A percentile compares a stretch with the other conserved stretches of the same genome.
phyloP scores from a whole-genome alignment of 2,329 filamentous ascomycete species.

The Epichloe sylvatica region DNA sequence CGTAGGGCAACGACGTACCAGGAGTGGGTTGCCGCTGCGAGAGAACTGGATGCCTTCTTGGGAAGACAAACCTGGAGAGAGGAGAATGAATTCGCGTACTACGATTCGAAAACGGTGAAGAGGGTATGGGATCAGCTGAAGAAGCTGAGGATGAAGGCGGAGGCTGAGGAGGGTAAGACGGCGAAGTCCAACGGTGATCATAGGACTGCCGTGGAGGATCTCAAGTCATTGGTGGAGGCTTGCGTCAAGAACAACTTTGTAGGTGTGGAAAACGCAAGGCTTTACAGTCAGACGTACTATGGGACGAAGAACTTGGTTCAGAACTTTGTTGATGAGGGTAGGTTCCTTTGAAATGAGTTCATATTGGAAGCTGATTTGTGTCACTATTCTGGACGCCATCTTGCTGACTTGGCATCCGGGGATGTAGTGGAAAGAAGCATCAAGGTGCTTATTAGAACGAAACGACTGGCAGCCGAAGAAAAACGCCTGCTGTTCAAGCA shows the following conservation, averaged over 20 bases:
- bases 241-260: slow-evolving; percentile 98
- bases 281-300: slow-evolving; percentile 97
- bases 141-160: slow-evolving; percentile 46
- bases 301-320: slow-evolving; percentile 94
- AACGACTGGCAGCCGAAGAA: slow-evolving; percentile 52
- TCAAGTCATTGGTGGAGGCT: slow-evolving; percentile 66
- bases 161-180: slow-evolving; percentile 32
- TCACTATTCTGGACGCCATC: too few species aligned
- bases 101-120: slow-evolving; percentile 73
- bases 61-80: slow-evolving; percentile 72
- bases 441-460: slow-evolving; percentile 52
- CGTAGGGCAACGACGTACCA: slow-evolving; percentile 59
- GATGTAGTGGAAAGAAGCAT: slow-evolving; percentile 48
- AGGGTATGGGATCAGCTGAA: slow-evolving; percentile 65
- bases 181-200: slow-evolving; percentile 22
- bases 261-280: slow-evolving; percentile 77
- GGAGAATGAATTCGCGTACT: slow-evolving; percentile 66
- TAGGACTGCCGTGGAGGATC: slow-evolving; percentile 51
- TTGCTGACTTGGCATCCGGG: neutral
- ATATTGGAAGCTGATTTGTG: neutral
- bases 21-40: slow-evolving; percentile 72
- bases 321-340: slow-evolving; percentile 73
- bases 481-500: slow-evolving; percentile 79
- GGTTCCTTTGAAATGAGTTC: slow-evolving; percentile 10
- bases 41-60: slow-evolving; percentile 64